Evolutionary conservation across 371 early-diverging fungal genomes (phyloP).

Genomic region (Basidiobolus meristosporus): DNA sequence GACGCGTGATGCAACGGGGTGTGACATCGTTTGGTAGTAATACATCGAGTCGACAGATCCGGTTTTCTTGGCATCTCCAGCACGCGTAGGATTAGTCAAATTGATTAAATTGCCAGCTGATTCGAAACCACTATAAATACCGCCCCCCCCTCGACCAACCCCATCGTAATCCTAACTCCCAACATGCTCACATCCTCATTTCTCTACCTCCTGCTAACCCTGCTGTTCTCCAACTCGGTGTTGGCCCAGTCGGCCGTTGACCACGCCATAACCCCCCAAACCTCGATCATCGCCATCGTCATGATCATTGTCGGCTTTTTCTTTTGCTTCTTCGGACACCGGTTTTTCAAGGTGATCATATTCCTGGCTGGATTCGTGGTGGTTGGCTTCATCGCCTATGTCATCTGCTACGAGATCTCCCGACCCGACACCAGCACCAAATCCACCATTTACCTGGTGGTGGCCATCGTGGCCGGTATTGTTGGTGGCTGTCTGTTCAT

Average conservation of each 20-base stretch:
- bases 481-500: conserved; percentile 22
- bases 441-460: conserved; percentile 25
- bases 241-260: neutral
- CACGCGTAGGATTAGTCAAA: no score
- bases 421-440: conserved; percentile 12
- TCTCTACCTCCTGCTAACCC: no score
- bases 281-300: conserved; percentile 18
- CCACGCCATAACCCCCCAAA: neutral
- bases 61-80: no score
- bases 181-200: no score
- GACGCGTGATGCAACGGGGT: no score
- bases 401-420: neutral
- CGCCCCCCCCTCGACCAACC: no score
- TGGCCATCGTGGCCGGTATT: conserved; percentile 23
- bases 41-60: no score
- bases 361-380: conserved; percentile 34
- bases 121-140: no score
- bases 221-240: no score
- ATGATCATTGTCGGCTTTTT: conserved; percentile 22
- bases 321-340: conserved; percentile 18
- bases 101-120: no score
- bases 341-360: conserved; percentile 23
- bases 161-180: no score
- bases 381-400: conserved; percentile 4
- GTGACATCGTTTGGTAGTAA: no score